phyloP scores from a whole-genome alignment of 108 stramenopile species.

The Seminavis robusta region DNA sequence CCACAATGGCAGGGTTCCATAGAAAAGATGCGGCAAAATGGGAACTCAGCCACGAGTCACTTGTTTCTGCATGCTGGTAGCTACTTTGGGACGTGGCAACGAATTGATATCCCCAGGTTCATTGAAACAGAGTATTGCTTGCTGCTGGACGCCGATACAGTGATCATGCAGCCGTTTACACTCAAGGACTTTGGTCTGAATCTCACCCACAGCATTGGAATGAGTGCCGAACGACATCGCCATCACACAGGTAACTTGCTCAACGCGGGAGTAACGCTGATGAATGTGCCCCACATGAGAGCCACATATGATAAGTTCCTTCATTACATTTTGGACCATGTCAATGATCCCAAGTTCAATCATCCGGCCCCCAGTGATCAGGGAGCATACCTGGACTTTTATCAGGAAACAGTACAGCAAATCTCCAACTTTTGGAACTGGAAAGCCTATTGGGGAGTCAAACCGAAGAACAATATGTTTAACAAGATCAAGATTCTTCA shows the following conservation, averaged over 20 bases:
- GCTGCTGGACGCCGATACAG: slow-evolving; percentile 15
- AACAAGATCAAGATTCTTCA: slow-evolving; percentile 1
- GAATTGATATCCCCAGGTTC: slow-evolving; percentile 9
- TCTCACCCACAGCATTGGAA: slow-evolving; percentile 6
- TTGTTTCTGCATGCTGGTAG: slow-evolving; percentile 14
- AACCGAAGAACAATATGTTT: background rate
- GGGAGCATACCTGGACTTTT: slow-evolving; percentile 17
- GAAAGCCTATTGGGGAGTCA: slow-evolving; percentile 12
- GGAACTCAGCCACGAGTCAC: background rate
- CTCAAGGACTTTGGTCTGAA: slow-evolving; percentile 11
- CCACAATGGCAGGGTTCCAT: background rate
- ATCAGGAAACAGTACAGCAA: background rate
- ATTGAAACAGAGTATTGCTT: slow-evolving; percentile 6
- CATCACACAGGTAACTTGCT: too few relatives aligned
- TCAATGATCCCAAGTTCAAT: background rate
- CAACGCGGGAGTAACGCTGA: slow-evolving; percentile 11
- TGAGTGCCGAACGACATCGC: slow-evolving; percentile 8
- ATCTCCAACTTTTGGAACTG: slow-evolving; percentile 4
- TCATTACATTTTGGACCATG: slow-evolving; percentile 1
- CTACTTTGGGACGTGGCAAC: slow-evolving; percentile 10
- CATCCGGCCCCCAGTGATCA: slow-evolving; percentile 13
- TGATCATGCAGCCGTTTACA: slow-evolving; percentile 5
- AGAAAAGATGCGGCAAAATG: slow-evolving; percentile 12
- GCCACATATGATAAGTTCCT: slow-evolving; percentile 3
- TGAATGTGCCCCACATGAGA: slow-evolving; percentile 4